phyloP scores from a whole-genome alignment of 1,284 basidiomycete species.

The Cystobasidium pallidum region DNA sequence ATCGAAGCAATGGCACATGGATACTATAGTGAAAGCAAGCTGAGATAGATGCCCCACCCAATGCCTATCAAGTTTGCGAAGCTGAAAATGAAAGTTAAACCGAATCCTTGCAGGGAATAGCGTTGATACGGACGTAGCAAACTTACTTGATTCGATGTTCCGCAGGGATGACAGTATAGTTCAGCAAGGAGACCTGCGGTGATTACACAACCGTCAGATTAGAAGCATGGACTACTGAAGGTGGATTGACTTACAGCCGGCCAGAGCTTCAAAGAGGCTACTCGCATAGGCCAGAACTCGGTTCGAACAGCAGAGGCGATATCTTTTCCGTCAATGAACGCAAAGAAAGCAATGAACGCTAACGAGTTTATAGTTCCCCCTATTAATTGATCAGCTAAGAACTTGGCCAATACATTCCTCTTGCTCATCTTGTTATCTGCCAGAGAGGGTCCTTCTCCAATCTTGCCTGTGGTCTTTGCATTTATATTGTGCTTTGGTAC shows the following conservation, averaged over 20 bases:
- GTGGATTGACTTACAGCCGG: constrained; percentile 15
- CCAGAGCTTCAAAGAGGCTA: constrained; percentile 39
- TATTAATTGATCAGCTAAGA: constrained; percentile 28
- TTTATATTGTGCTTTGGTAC: constrained; percentile 3
- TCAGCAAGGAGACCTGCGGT: constrained; percentile 26
- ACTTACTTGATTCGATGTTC: constrained; percentile 37
- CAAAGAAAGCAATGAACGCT: constrained; percentile 35
- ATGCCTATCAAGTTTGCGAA: constrained; percentile 41
- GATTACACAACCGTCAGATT: neutral
- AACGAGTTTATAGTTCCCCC: constrained; percentile 32
- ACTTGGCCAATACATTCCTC: constrained; percentile 30
- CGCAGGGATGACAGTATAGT: constrained; percentile 33
- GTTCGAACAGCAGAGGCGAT: constrained; percentile 3
- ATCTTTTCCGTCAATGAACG: constrained; percentile 12
- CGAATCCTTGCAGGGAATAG: neutral
- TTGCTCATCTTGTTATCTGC: constrained; percentile 31
- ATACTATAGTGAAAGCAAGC: constrained; percentile 19
- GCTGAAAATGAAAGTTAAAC: neutral
- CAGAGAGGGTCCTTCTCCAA: constrained; percentile 5
- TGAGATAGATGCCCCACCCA: constrained; percentile 34
- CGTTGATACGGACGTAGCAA: neutral
- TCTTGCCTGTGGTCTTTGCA: constrained; percentile 3
- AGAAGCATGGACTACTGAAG: neutral
- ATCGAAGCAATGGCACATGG: neutral
- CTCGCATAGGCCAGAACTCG: constrained; percentile 36